phyloP scores from a whole-genome alignment of 176 grass and related monocot species.

The Chrysopogon serrulatus region DNA sequence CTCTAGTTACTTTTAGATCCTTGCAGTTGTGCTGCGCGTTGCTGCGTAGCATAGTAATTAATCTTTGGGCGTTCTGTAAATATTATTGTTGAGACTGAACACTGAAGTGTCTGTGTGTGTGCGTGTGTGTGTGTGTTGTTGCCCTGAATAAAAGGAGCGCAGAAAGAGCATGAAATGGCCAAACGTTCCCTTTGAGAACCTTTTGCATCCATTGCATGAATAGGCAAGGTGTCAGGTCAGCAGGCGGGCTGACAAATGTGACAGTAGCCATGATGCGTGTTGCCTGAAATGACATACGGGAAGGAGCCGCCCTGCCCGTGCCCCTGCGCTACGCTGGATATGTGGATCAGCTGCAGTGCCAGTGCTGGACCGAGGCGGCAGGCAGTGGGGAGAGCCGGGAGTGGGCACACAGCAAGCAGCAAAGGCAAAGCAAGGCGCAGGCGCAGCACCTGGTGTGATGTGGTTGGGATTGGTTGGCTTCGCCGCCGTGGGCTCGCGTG shows the following conservation, averaged over 20 bases:
- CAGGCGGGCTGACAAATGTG: background rate
- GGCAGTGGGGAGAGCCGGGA: too few species aligned
- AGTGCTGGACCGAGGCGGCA: background rate
- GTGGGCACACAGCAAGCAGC: too few species aligned
- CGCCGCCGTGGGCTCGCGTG: background rate
- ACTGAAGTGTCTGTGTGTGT: background rate
- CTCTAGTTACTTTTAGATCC: slow-evolving; percentile 2
- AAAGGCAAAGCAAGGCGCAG: too few species aligned
- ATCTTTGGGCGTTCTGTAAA: slow-evolving; percentile 26
- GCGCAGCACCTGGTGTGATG: background rate
- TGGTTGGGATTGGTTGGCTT: too few species aligned
- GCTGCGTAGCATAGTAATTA: background rate
- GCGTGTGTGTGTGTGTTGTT: too few species aligned
- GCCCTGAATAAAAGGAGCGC: slow-evolving; percentile 29
- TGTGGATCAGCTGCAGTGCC: background rate
- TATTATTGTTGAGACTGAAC: slow-evolving; percentile 7
- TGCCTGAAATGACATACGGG: background rate
- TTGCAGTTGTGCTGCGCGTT: background rate
- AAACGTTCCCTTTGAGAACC: too few species aligned
- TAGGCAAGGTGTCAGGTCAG: background rate
- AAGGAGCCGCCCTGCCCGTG: background rate
- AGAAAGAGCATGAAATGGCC: background rate
- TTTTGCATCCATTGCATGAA: too few species aligned
- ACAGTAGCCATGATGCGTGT: slow-evolving; percentile 3
- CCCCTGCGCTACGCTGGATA: background rate